Base-by-base conservation (phyloP, 352 stramenopile genomes). In the Phytophthora niederhauseri region DNA sequence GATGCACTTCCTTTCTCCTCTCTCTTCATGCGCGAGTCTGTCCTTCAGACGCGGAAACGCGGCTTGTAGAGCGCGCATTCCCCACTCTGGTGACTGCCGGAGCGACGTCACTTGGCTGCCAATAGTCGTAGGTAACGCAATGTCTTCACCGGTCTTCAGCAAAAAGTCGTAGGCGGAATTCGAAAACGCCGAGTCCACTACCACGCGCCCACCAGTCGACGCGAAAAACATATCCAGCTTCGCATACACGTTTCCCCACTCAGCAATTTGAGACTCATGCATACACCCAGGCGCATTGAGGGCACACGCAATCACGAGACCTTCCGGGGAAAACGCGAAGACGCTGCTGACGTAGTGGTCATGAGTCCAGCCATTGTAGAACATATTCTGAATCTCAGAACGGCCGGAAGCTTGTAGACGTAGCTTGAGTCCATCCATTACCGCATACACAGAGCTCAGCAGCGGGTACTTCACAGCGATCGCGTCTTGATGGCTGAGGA, bases 391-490 rank as follows among this genome's bases (percentile, higher is more conserved):
- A 26, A 70, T 73, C 8, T 69, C 41, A 9, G 24, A 61, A 26
- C 19, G 5, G 2, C 34, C 31, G 2, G 52, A 36, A 7, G 51
- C 19, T 57, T 84, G 22, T 15, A 84, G 36, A 15, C 34, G 17
- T 9, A 82, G 53, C 34, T 82, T 85, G 41, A 79, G 72, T 3
- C 71, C 68, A 61, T 82, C 77, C 51, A 70, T 70, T 20, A 56
- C 45, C n/a, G 57, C 43, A 19, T 56, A 56, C 3, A 64, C 57
- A 49, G 57, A 57, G 14, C 55, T 45, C 24, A 53, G 17, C 1
- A 46, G 4, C 7, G 31, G 56, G n/a, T 53, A 53, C 20, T 30
- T 53, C 1, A 5, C 15, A 4, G 7, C 9, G 2, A 62, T 46
- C 6, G 56, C 22, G 15, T 53, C 56, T 62, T 62, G 38, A 34